Conservation (phyloP, 1,139 yeast species). For the Pichia sp. region DNA sequence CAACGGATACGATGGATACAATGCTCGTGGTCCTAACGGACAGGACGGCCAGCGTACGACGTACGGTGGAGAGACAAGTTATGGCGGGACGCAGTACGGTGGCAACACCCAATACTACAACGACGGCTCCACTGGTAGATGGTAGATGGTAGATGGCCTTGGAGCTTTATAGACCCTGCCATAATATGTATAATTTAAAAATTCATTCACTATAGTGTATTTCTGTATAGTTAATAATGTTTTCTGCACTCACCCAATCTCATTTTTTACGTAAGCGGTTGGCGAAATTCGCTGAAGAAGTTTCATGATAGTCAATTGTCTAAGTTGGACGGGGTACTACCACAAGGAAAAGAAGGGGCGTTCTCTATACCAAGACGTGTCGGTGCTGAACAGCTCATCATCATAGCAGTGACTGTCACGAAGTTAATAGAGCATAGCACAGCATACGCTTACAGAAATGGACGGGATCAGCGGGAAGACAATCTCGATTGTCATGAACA, state of each 20-base stretch:
- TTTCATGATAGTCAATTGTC: not conserved
- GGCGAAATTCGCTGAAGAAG: not conserved
- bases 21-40: not conserved
- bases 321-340: too few species aligned
- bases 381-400: too few species aligned
- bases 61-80: conserved; percentile 19
- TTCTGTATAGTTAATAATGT: not conserved
- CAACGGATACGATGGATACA: not conserved
- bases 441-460: not conserved
- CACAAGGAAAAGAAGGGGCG: not conserved
- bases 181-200: not conserved
- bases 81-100: conserved; percentile 20
- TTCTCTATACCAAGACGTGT: too few species aligned
- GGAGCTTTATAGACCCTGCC: too few species aligned
- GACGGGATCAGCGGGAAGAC: conserved; percentile 59
- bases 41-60: conserved; percentile 15
- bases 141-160: conserved; percentile 18
- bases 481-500: conserved; percentile 80
- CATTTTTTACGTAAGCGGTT: not conserved
- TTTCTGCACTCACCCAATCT: not conserved
- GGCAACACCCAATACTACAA: conserved; percentile 25
- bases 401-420: too few species aligned
- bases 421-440: not conserved
- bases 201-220: not conserved
- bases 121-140: conserved; percentile 34